These are phyloP conservation scores for Candida palmyrensis DNA, from an alignment of 805 yeast species.

Conservation along the genomic window DNA sequence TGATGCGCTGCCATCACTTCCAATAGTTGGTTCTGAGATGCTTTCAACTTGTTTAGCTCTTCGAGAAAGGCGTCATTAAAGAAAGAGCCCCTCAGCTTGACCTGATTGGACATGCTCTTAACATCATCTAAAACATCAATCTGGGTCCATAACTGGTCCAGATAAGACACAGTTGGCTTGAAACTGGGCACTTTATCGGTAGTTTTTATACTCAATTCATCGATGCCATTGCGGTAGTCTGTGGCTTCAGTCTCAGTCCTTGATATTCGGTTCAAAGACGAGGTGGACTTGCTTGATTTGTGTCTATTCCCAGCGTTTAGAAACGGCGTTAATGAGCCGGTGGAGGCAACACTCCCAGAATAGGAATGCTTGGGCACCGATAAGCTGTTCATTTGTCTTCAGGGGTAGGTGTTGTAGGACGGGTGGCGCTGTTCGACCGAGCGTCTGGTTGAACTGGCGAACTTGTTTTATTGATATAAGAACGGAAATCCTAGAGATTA, in stretches of 20 bases:
- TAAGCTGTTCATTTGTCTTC: too few species aligned
- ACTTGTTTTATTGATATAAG: too few species aligned
- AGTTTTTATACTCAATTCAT: neutral
- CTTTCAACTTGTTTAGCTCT: conserved; percentile 49
- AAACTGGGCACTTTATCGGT: conserved; percentile 49
- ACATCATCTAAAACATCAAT: conserved; percentile 84
- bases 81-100: conserved; percentile 39
- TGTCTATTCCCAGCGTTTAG: conserved; percentile 2
- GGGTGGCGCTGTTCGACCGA: too few species aligned
- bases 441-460: too few species aligned
- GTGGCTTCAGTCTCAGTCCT: conserved; percentile 2
- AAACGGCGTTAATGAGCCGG: too few species aligned
- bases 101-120: conserved; percentile 47
- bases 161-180: conserved; percentile 57
- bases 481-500: too few species aligned
- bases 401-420: too few species aligned
- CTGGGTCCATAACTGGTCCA: conserved; percentile 82
- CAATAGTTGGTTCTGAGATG: conserved; percentile 43
- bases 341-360: too few species aligned
- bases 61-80: conserved; percentile 48
- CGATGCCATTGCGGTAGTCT: neutral
- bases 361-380: too few species aligned
- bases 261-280: conserved; percentile 1
- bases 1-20: conserved; percentile 30
- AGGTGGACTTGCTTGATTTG: conserved; percentile 1